A percentile compares a stretch with the other conserved stretches of the same genome.
These are phyloP conservation scores for Remersonia thermophila DNA, from an alignment of 2,329 filamentous ascomycete genomes.

Conservation along the genomic window DNA sequence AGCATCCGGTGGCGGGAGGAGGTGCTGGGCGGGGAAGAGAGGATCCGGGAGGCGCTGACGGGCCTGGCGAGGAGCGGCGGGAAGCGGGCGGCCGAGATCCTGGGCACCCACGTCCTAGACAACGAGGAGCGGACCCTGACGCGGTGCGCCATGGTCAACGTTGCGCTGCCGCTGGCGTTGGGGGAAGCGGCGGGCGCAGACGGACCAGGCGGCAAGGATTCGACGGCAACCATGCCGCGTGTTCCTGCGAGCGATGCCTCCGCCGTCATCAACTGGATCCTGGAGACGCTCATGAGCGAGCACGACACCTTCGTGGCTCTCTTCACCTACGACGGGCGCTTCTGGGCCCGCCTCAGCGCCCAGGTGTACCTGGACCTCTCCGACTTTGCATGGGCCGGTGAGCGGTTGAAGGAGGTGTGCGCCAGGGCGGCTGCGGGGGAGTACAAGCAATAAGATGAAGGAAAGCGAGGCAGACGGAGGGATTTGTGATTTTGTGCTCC, in stretches of 20 bases:
- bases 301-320: constrained; percentile 61
- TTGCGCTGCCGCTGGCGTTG: constrained; percentile 53
- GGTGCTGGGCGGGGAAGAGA: constrained; percentile 60
- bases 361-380: constrained; percentile 73
- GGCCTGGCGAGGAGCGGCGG: constrained; percentile 53
- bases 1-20: constrained; percentile 58
- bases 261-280: constrained; percentile 45
- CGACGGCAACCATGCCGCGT: constrained; percentile 18
- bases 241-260: constrained; percentile 22
- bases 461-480: no score
- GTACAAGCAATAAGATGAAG: constrained; percentile 7
- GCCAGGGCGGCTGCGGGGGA: constrained; percentile 25
- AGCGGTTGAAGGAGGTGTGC: constrained; percentile 40
- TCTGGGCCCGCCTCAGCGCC: constrained; percentile 64
- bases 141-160: constrained; percentile 58
- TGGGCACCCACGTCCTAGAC: constrained; percentile 63
- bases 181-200: neutral
- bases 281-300: constrained; percentile 39
- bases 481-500: no score
- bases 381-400: constrained; percentile 63
- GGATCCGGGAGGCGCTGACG: constrained; percentile 51
- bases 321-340: constrained; percentile 45
- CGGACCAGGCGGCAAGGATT: constrained; percentile 7
- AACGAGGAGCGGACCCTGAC: constrained; percentile 50
- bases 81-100: constrained; percentile 41